phyloP scores from a whole-genome alignment of 768 basidiomycete species.

The Kwoniella europaea region DNA sequence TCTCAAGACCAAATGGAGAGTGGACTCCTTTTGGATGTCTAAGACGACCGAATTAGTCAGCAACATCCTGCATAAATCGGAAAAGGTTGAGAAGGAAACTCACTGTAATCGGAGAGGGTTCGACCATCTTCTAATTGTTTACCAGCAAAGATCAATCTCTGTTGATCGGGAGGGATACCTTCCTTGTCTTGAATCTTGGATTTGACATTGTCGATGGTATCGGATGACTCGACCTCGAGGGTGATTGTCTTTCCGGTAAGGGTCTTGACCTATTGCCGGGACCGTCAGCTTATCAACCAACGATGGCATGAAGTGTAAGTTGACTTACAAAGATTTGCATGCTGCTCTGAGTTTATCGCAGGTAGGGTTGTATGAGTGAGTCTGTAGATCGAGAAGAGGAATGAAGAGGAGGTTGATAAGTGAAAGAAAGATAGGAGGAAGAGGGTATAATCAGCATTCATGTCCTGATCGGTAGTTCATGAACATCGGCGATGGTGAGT shows the following conservation, averaged over 20 bases:
- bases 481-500: not conserved
- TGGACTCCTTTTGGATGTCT: conserved; percentile 58
- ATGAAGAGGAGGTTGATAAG: not conserved
- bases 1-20: conserved; percentile 67
- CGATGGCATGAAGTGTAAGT: not conserved
- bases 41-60: conserved; percentile 1
- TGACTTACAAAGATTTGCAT: conserved; percentile 87
- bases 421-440: not conserved
- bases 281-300: conserved; percentile 9
- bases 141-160: conserved; percentile 63
- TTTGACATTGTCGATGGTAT: conserved; percentile 92
- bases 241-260: conserved; percentile 99
- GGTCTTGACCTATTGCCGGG: conserved; percentile 67
- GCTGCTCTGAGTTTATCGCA: conserved; percentile 13
- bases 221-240: conserved; percentile 82
- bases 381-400: not conserved
- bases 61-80: not conserved
- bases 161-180: conserved; percentile 89
- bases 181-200: conserved; percentile 94
- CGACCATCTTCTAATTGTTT: conserved; percentile 58
- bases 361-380: not conserved
- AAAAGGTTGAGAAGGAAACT: not conserved
- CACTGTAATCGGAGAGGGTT: conserved; percentile 82
- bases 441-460: conserved; percentile 4
- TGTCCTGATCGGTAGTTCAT: not conserved